Conservation (phyloP, 495 filamentous ascomycete genomes). For the Neurospora sp. region DNA sequence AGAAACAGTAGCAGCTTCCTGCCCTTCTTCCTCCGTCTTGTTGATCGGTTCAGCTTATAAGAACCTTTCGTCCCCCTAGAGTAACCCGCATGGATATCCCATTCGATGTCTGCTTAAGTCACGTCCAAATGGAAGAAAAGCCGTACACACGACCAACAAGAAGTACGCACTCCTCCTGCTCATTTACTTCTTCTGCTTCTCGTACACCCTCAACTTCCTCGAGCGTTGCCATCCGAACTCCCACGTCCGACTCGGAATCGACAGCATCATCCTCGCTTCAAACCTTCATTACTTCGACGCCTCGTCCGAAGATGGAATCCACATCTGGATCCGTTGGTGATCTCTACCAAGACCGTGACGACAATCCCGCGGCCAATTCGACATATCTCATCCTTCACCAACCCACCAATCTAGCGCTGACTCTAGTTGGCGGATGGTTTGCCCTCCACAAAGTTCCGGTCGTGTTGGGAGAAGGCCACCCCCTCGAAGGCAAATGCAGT, state of each 20-base stretch:
- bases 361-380: background rate
- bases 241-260: background rate
- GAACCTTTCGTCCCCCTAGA: background rate
- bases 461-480: background rate
- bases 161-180: background rate
- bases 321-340: background rate
- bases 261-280: background rate
- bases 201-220: background rate
- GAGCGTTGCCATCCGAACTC: background rate
- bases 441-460: background rate
- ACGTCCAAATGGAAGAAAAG: background rate
- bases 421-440: accelerated
- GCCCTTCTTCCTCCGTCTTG: background rate
- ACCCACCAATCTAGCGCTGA: background rate
- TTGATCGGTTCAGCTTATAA: background rate
- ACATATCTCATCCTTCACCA: background rate
- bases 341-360: background rate
- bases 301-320: background rate
- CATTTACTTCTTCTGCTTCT: background rate
- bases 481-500: background rate
- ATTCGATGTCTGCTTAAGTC: background rate
- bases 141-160: background rate
- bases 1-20: background rate
- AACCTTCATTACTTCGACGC: background rate
- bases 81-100: background rate